Evolutionary conservation across 371 early-diverging fungal genomes (phyloP).

Genomic region (Mortierella sp.): DNA sequence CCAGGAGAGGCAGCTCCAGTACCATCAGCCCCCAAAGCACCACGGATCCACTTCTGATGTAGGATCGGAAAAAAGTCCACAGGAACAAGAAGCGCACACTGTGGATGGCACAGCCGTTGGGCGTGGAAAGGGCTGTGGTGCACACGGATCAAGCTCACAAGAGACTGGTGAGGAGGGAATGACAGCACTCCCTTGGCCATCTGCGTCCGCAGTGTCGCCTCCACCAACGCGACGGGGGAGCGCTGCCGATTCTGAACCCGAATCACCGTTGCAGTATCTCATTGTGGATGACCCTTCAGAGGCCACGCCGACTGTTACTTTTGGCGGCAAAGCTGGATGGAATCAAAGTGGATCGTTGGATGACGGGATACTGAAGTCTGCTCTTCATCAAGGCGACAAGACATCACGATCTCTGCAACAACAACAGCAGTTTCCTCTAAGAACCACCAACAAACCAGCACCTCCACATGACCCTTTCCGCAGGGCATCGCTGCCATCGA

Average conservation of each 20-base stretch:
- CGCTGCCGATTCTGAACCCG: constrained; percentile 8
- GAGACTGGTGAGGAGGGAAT: background rate
- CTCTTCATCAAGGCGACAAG: constrained; percentile 5
- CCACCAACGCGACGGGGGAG: constrained; percentile 13
- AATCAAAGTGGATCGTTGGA: background rate
- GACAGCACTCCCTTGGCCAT: background rate
- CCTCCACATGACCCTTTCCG: constrained; percentile 51
- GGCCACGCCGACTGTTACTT: background rate
- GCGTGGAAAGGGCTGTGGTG: constrained; percentile 2
- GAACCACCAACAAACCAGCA: constrained; percentile 41
- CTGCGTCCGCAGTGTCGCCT: constrained; percentile 12
- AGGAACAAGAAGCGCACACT: constrained; percentile 15
- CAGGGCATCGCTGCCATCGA: constrained; percentile 13
- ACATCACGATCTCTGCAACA: constrained; percentile 6
- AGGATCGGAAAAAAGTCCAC: background rate
- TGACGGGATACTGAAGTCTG: constrained; percentile 19
- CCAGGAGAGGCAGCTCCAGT: constrained; percentile 15
- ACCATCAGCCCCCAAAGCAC: constrained; percentile 14
- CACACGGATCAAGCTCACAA: background rate
- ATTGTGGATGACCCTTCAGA: constrained; percentile 13
- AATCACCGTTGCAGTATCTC: constrained; percentile 39
- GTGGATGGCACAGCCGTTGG: background rate
- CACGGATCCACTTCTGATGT: constrained; percentile 16
- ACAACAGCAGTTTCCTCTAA: constrained; percentile 27
- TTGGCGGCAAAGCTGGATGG: constrained; percentile 11